Percentiles rank a stretch among this genome's conserved stretches.
phyloP scores from a whole-genome alignment of 2,329 filamentous ascomycete species.

The Aspergillus nomiae region DNA sequence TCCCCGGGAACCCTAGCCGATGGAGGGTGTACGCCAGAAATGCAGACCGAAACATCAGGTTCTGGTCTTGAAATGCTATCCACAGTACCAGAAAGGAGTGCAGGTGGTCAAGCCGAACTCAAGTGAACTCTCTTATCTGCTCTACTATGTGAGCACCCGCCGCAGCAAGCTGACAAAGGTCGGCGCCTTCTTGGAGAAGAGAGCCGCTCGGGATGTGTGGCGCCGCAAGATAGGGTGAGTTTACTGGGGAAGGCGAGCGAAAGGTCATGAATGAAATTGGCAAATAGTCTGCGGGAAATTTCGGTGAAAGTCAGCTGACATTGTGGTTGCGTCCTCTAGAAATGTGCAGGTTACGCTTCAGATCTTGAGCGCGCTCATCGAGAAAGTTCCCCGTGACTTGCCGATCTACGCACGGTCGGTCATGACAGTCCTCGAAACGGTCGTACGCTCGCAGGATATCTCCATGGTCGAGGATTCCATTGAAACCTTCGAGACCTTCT shows the following conservation, averaged over 20 bases:
- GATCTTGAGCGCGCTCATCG: slow-evolving; percentile 87
- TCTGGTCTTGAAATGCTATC: slow-evolving; percentile 93
- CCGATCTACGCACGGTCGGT: slow-evolving; percentile 84
- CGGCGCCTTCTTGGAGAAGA: slow-evolving; percentile 89
- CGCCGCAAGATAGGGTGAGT: slow-evolving; percentile 80
- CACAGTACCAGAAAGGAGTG: slow-evolving; percentile 84
- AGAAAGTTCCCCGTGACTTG: slow-evolving; percentile 88
- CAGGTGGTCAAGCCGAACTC: slow-evolving; percentile 95
- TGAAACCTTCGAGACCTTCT: slow-evolving; percentile 84
- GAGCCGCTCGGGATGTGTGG: slow-evolving; percentile 89
- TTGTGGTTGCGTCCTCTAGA: slow-evolving; percentile 47
- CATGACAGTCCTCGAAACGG: slow-evolving; percentile 78
- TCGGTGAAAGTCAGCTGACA: slow-evolving; percentile 4
- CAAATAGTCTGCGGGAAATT: not conserved
- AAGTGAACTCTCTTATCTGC: slow-evolving; percentile 92
- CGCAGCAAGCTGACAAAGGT: slow-evolving; percentile 96
- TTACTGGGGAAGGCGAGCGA: not conserved
- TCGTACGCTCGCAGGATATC: slow-evolving; percentile 83
- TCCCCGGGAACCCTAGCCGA: slow-evolving; percentile 29
- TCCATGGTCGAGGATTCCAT: slow-evolving; percentile 91
- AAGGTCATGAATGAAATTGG: not conserved
- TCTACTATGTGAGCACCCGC: slow-evolving; percentile 94
- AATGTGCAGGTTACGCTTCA: slow-evolving; percentile 94
- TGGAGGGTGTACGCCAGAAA: slow-evolving; percentile 62
- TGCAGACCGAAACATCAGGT: slow-evolving; percentile 95